A percentile compares a stretch with the other conserved stretches of the same genome.
Evolutionary conservation across 1,139 yeast species (phyloP).

Genomic region (Pichia sp.): DNA sequence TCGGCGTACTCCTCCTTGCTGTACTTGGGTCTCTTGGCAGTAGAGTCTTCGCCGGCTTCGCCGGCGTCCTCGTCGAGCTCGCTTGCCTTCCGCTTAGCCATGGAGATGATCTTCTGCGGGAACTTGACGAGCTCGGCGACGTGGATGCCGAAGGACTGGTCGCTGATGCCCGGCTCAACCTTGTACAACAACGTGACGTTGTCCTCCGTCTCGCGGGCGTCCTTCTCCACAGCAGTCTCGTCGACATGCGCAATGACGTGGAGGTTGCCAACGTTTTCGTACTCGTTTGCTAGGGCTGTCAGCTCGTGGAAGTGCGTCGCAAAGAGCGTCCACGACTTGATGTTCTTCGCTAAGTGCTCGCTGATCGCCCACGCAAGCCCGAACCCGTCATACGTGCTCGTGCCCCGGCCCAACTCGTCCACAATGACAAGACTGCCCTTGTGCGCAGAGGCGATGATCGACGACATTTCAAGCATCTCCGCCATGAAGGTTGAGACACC

Average conservation of each 20-base stretch:
- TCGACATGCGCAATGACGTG: slow-evolving; percentile 91
- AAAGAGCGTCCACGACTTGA: slow-evolving; percentile 77
- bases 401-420: slow-evolving; percentile 95
- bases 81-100: slow-evolving; percentile 92
- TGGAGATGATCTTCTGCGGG: slow-evolving; percentile 79
- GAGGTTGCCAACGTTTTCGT: slow-evolving; percentile 64
- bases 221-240: slow-evolving; percentile 29
- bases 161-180: slow-evolving; percentile 89
- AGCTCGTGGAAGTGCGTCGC: slow-evolving; percentile 98
- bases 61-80: slow-evolving; percentile 72
- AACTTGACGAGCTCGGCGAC: slow-evolving; percentile 95
- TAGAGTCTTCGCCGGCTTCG: slow-evolving; percentile 30
- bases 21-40: slow-evolving; percentile 43
- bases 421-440: slow-evolving; percentile 80
- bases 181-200: slow-evolving; percentile 86
- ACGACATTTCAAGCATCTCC: slow-evolving; percentile 94
- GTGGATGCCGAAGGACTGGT: slow-evolving; percentile 94
- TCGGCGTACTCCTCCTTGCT: slow-evolving; percentile 48
- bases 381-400: slow-evolving; percentile 95
- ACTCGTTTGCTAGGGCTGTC: slow-evolving; percentile 65
- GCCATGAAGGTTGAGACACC: slow-evolving; percentile 98
- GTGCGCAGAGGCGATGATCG: slow-evolving; percentile 83
- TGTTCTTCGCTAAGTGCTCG: slow-evolving; percentile 68
- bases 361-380: slow-evolving; percentile 97
- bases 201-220: slow-evolving; percentile 35